Conservation (phyloP, 768 basidiomycete species). For the Lactarius trivialis region DNA sequence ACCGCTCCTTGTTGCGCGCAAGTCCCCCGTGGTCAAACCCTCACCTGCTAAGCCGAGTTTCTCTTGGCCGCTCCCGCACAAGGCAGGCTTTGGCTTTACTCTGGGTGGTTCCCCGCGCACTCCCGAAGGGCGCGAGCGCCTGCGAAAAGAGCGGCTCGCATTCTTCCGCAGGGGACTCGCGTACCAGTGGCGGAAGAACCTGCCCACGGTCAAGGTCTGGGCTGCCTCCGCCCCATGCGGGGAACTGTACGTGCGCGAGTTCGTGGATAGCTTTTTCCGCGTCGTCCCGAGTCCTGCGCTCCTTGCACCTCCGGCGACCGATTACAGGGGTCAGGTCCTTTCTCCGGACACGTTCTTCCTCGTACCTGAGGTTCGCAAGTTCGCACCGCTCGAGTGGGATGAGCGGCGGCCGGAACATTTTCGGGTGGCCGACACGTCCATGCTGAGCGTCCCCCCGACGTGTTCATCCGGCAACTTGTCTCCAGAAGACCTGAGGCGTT, state of each 20-base stretch:
- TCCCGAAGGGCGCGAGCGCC: slow-evolving; percentile 10
- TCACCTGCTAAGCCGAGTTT: not conserved
- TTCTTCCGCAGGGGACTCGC: slow-evolving; percentile 6
- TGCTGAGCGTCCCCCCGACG: slow-evolving; percentile 9
- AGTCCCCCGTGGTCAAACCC: not conserved
- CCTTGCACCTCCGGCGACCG: slow-evolving; percentile 13
- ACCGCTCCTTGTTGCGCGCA: not conserved
- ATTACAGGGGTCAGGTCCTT: slow-evolving; percentile 4
- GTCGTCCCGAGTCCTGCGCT: slow-evolving; percentile 3
- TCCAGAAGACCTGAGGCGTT: not conserved
- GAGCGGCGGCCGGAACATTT: slow-evolving; percentile 5
- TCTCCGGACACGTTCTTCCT: not conserved
- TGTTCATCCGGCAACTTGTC: slow-evolving; percentile 1
- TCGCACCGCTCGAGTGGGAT: slow-evolving; percentile 9
- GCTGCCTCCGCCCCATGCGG: not conserved
- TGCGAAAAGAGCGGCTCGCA: slow-evolving; percentile 15
- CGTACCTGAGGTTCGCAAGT: slow-evolving; percentile 7
- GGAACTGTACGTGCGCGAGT: slow-evolving; percentile 3
- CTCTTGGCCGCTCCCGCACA: slow-evolving; percentile 1
- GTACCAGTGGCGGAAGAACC: not conserved
- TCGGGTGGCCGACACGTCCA: not conserved
- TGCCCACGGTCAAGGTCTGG: slow-evolving; percentile 1
- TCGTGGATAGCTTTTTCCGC: slow-evolving; percentile 1
- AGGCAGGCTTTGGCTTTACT: slow-evolving; percentile 14
- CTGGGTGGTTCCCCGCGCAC: not conserved